Evolutionary conservation across 208 protist species (phyloP).

Genomic region (Leishmania turanica): DNA sequence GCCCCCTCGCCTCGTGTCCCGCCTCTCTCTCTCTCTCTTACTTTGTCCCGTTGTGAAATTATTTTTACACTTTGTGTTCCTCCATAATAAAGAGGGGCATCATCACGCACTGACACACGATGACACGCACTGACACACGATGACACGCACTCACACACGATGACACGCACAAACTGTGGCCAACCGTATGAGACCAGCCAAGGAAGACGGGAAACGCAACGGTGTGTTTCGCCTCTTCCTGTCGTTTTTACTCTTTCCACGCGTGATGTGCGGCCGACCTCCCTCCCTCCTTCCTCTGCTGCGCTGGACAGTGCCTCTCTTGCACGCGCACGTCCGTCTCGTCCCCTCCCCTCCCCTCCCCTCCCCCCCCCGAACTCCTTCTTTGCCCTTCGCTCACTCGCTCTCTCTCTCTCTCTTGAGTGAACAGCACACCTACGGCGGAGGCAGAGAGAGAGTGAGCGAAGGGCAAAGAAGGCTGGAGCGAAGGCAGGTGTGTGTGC

Average conservation of each 20-base stretch:
- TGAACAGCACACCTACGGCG: not conserved
- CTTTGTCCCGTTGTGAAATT: not conserved
- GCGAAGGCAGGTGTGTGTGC: not conserved
- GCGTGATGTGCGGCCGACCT: not conserved
- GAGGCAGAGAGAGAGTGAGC: not conserved
- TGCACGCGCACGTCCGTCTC: not conserved
- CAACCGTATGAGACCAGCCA: not conserved
- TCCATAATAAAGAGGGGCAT: not conserved
- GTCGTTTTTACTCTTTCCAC: not conserved
- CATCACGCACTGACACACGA: not conserved
- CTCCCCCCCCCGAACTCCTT: no score
- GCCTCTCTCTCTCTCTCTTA: not conserved
- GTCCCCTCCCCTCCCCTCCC: no score
- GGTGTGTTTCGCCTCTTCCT: not conserved
- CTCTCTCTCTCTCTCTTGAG: not conserved
- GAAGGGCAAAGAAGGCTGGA: not conserved
- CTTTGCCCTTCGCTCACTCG: not conserved
- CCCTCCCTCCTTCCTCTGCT: not conserved
- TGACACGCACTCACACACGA: not conserved
- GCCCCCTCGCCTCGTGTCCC: not conserved
- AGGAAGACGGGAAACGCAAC: not conserved
- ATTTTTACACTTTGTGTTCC: not conserved
- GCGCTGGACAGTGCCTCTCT: not conserved
- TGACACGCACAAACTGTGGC: not conserved
- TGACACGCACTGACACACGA: not conserved